A percentile compares a stretch with the other conserved stretches of the same genome.
These are phyloP conservation scores for Phytophthora brassicae DNA, from an alignment of 352 stramenopile genomes.

Conservation along the genomic window DNA sequence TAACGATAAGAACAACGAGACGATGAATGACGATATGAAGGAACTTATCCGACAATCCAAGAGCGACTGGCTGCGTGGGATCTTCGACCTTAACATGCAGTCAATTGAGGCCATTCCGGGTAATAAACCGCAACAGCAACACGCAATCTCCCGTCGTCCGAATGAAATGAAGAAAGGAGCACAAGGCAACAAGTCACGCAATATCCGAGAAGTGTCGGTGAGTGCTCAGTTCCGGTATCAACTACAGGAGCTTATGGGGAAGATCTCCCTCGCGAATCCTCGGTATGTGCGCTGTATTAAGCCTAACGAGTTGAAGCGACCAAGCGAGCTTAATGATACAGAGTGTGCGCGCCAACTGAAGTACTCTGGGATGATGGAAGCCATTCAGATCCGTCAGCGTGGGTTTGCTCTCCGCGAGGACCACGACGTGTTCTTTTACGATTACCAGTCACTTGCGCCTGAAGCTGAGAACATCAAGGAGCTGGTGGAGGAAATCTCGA, in stretches of 20 bases:
- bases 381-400: conserved; percentile 88
- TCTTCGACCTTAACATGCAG: conserved; percentile 87
- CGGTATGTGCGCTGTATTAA: conserved; percentile 90
- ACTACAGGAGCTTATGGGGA: conserved; percentile 87
- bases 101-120: conserved; percentile 81
- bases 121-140: conserved; percentile 69
- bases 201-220: conserved; percentile 85
- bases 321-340: conserved; percentile 74
- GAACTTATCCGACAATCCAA: conserved; percentile 87
- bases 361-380: conserved; percentile 92
- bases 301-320: conserved; percentile 85
- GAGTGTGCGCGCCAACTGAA: conserved; percentile 89
- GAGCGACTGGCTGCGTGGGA: conserved; percentile 81
- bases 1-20: conserved; percentile 99
- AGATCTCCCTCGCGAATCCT: conserved; percentile 87
- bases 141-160: conserved; percentile 67
- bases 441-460: conserved; percentile 86
- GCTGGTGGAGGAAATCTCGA: conserved; percentile 83
- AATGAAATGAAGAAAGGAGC: conserved; percentile 49
- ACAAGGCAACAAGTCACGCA: conserved; percentile 73
- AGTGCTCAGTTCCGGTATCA: conserved; percentile 89
- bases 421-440: conserved; percentile 91
- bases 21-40: conserved; percentile 94
- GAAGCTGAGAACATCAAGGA: conserved; percentile 84
- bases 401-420: conserved; percentile 88